phyloP scores from a whole-genome alignment of 2,329 filamentous ascomycete genomes.

The Epichloe coenophiala region DNA sequence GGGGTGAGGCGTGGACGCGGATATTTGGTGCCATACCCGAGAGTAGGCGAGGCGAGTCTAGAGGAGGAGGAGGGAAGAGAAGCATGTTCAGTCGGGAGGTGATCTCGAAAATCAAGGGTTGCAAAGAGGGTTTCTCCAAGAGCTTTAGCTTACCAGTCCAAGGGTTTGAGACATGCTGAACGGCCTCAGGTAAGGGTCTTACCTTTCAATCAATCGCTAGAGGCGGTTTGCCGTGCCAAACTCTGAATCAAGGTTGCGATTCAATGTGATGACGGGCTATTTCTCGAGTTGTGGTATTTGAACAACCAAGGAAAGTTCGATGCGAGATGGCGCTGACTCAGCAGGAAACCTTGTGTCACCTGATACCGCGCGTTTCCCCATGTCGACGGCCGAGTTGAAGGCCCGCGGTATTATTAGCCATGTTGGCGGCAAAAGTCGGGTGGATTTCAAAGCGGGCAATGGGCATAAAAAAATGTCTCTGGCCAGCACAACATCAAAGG shows the following conservation, averaged over 20 bases:
- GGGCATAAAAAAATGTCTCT: slow-evolving; percentile 14
- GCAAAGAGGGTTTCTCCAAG: neutral
- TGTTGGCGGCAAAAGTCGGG: neutral
- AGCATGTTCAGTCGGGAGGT: neutral
- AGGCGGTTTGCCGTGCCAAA: neutral
- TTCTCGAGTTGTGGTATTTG: neutral
- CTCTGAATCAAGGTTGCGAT: neutral
- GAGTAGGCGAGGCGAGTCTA: slow-evolving; percentile 95
- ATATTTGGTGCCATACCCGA: slow-evolving; percentile 83
- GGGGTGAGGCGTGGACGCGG: slow-evolving; percentile 52
- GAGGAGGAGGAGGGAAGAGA: neutral
- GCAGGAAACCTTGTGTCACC: neutral
- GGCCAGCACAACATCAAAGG: slow-evolving; percentile 13
- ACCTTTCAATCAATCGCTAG: slow-evolving; percentile 1
- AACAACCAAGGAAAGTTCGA: neutral
- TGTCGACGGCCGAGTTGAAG: neutral
- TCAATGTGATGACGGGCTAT: neutral
- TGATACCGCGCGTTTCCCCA: neutral
- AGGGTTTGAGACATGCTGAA: slow-evolving; percentile 63
- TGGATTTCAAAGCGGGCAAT: slow-evolving; percentile 22
- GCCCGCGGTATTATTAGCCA: neutral
- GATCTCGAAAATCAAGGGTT: neutral
- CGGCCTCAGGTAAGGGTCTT: slow-evolving; percentile 10
- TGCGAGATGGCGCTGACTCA: slow-evolving; percentile 1
- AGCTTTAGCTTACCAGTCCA: slow-evolving; percentile 45